Evolutionary conservation across 257 asterid genomes (phyloP).

Genomic region (Nicotiana otophora): DNA sequence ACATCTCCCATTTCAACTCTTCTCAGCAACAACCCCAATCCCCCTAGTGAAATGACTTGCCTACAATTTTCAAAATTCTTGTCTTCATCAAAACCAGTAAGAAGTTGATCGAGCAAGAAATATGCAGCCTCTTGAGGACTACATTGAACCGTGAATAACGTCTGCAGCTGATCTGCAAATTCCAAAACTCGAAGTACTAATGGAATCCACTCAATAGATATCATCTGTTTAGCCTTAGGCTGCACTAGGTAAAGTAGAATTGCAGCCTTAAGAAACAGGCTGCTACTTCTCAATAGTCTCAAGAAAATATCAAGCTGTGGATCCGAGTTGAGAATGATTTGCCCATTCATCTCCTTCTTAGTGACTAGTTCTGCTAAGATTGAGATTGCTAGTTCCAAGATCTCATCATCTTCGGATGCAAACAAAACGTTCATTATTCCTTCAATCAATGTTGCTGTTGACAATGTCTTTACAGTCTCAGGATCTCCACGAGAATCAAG

Average conservation of each 20-base stretch:
- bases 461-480: constrained; percentile 28
- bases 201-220: constrained; percentile 63
- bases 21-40: constrained; percentile 49
- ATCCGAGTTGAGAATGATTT: constrained; percentile 46
- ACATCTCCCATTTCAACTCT: constrained; percentile 58
- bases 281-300: constrained; percentile 48
- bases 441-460: constrained; percentile 44
- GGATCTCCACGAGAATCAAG: constrained; percentile 40
- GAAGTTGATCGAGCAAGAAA: constrained; percentile 56
- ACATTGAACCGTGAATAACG: constrained; percentile 45
- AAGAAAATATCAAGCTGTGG: constrained; percentile 54
- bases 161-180: constrained; percentile 64
- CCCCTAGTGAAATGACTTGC: constrained; percentile 61
- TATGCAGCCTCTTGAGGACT: constrained; percentile 67
- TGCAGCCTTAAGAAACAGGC: constrained; percentile 73
- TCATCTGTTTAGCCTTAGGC: constrained; percentile 73
- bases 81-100: constrained; percentile 55
- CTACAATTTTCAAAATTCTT: constrained; percentile 54
- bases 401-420: constrained; percentile 60
- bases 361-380: constrained; percentile 62
- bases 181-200: constrained; percentile 75
- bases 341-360: constrained; percentile 39
- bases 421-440: constrained; percentile 57
- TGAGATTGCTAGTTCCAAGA: constrained; percentile 64
- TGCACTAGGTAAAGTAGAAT: constrained; percentile 50